Conservation (phyloP, 176 grass and related monocot genomes). For the Oryza officinalis region DNA sequence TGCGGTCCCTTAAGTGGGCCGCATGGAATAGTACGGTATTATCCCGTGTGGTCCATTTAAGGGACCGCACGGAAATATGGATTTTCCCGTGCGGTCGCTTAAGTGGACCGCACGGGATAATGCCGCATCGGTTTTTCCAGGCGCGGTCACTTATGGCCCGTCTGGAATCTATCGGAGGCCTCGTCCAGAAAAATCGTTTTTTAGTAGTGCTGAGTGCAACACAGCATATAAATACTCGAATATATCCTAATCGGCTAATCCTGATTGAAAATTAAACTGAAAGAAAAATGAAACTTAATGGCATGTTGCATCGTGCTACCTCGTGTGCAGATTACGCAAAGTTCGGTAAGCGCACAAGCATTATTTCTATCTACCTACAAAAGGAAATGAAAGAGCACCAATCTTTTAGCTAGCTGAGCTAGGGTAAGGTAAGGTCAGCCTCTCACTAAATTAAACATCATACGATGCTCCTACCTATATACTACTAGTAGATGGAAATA, state of each 20-base stretch:
- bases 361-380: conserved; percentile 17
- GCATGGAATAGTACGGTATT: no score
- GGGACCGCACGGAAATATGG: no score
- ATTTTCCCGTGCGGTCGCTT: no score
- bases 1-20: no score
- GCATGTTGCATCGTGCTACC: neutral
- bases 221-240: neutral
- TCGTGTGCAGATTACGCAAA: conserved; percentile 25
- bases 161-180: no score
- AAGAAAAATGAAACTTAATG: neutral
- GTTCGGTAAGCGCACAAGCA: conserved; percentile 36
- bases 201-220: neutral
- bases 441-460: conserved; percentile 6
- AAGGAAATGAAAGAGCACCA: conserved; percentile 29
- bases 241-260: neutral
- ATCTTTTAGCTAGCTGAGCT: conserved; percentile 25
- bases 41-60: no score
- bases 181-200: no score
- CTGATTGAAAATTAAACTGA: neutral
- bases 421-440: conserved; percentile 12
- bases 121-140: no score
- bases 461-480: neutral
- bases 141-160: no score
- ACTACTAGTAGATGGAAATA: neutral
- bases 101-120: no score